phyloP scores from a whole-genome alignment of 306 rosid species.

The Lathyrus oleraceus region DNA sequence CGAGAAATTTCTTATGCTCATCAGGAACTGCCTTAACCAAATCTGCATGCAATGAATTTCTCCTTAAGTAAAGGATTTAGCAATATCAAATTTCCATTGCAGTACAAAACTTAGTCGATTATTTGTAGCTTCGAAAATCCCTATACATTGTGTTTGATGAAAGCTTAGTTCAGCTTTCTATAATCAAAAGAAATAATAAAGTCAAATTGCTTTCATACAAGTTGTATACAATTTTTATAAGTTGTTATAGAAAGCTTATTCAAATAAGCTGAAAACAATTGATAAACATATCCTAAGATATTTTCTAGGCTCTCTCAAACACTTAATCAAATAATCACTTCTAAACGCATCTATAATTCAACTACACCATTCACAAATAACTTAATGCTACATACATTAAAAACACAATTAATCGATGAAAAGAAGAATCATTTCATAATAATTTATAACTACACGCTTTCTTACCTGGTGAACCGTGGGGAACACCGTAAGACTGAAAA shows the following conservation, averaged over 20 bases:
- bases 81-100: neutral
- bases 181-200: neutral
- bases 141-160: neutral
- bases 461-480: slow-evolving; percentile 81
- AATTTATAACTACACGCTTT: no score
- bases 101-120: neutral
- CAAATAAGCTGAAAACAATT: neutral
- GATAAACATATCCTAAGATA: neutral
- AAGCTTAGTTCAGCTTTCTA: neutral
- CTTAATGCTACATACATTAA: neutral
- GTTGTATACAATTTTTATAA: neutral
- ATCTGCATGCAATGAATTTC: slow-evolving; percentile 53
- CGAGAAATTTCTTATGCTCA: slow-evolving; percentile 87
- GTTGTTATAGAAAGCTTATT: neutral
- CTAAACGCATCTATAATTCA: neutral
- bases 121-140: neutral
- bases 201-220: neutral
- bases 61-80: slow-evolving; percentile 22
- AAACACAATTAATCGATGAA: no score
- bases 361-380: slow-evolving; percentile 3
- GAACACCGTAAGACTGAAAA: slow-evolving; percentile 77
- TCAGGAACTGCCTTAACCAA: slow-evolving; percentile 89
- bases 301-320: neutral
- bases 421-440: no score
- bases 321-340: neutral